Percentiles rank a stretch among this genome's conserved stretches.
Evolutionary conservation across 208 protist species (phyloP).

Genomic region (Trypanosoma cruzi): DNA sequence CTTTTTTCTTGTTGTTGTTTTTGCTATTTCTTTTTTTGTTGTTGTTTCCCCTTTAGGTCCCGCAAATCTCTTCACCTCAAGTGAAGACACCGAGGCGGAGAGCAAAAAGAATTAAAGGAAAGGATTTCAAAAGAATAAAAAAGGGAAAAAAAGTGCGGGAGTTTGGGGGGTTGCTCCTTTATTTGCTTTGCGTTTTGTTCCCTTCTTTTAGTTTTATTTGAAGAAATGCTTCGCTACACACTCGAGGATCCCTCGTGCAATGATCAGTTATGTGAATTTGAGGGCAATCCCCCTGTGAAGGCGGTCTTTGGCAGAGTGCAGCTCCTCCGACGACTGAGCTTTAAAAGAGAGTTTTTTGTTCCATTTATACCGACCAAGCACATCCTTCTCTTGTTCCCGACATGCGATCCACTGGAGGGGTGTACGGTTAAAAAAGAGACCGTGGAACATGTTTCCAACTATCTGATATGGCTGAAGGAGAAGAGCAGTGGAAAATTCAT

Average conservation of each 20-base stretch:
- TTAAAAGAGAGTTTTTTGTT: constrained; percentile 75
- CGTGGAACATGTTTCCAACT: constrained; percentile 7
- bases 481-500: constrained; percentile 24
- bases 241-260: constrained; percentile 10
- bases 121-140: no score
- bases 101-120: background rate
- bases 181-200: background rate
- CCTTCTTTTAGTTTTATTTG: background rate
- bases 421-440: constrained; percentile 33
- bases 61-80: background rate
- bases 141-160: constrained; percentile 1
- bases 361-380: constrained; percentile 74
- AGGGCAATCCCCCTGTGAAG: background rate
- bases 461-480: constrained; percentile 21
- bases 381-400: constrained; percentile 70
- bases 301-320: constrained; percentile 45
- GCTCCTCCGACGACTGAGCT: constrained; percentile 55
- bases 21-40: constrained; percentile 15
- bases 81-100: background rate
- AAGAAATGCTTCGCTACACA: constrained; percentile 22
- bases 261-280: constrained; percentile 19
- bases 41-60: background rate
- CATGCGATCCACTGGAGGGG: constrained; percentile 39
- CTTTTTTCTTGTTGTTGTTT: constrained; percentile 19
- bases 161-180: background rate